phyloP scores from a whole-genome alignment of 2,329 filamentous ascomycete genomes.

The Tolypocladium pustulatum region DNA sequence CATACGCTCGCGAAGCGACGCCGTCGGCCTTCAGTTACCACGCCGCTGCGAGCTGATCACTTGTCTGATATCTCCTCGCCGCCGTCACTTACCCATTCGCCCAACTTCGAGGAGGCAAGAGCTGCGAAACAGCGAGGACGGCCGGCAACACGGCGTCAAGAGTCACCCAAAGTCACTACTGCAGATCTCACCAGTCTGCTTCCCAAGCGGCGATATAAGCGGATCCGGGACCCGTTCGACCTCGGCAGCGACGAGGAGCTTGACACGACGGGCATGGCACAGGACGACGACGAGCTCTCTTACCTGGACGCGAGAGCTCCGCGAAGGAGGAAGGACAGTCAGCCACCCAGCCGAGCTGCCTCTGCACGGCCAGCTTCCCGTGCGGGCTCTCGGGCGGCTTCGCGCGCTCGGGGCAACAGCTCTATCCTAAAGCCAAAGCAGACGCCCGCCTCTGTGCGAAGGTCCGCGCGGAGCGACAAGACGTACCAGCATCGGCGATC shows the following conservation, averaged over 20 bases:
- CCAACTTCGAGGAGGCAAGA: conserved; percentile 33
- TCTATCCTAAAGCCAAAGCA: conserved; percentile 15
- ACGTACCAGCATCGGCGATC: conserved; percentile 38
- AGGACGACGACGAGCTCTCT: conserved; percentile 47
- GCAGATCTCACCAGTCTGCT: conserved; percentile 43
- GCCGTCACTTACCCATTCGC: conserved; percentile 56
- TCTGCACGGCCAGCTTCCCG: conserved; percentile 17
- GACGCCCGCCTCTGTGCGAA: conserved; percentile 9
- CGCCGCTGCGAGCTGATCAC: conserved; percentile 25
- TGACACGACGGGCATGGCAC: conserved; percentile 34
- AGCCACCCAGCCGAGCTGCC: conserved; percentile 15
- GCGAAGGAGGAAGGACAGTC: conserved; percentile 23
- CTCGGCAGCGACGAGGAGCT: conserved; percentile 35
- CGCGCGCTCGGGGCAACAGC: conserved; percentile 10
- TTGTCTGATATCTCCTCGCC: conserved; percentile 51
- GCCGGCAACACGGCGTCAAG: conserved; percentile 19
- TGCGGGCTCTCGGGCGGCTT: conserved; percentile 13
- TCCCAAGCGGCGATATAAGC: conserved; percentile 38
- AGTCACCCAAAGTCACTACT: conserved; percentile 36
- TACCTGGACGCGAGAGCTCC: conserved; percentile 27
- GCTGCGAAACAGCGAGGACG: conserved; percentile 17
- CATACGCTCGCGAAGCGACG: conserved; percentile 37
- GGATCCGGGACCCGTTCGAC: conserved; percentile 26
- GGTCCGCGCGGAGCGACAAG: conserved; percentile 18
- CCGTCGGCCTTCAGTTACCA: conserved; percentile 24